These are phyloP conservation scores for Talaromyces trachyspermus DNA, from an alignment of 495 filamentous ascomycete genomes.

Conservation along the genomic window DNA sequence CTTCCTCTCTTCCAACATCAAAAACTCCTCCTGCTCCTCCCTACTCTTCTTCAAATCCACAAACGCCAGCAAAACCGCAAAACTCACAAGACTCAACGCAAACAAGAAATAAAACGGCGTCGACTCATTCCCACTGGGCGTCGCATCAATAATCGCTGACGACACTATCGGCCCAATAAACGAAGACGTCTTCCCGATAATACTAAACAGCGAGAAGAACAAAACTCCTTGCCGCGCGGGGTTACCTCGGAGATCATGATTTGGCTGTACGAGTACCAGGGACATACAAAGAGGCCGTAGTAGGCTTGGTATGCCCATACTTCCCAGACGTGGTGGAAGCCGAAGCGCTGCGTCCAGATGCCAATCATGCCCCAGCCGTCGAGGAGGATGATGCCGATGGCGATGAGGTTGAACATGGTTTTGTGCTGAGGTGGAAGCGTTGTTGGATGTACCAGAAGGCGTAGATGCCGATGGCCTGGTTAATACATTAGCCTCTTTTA, in stretches of 20 bases:
- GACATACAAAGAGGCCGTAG: constrained; percentile 46
- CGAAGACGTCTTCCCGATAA: constrained; percentile 55
- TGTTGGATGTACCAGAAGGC: constrained; percentile 45
- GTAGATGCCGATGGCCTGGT: constrained; percentile 50
- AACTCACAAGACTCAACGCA: constrained; percentile 48
- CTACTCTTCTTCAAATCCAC: constrained; percentile 54
- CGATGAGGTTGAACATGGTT: constrained; percentile 42
- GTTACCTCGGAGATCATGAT: constrained; percentile 48
- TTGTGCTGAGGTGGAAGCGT: constrained; percentile 40
- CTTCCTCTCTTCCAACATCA: constrained; percentile 28
- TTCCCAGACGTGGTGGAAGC: constrained; percentile 39
- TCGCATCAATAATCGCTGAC: constrained; percentile 59
- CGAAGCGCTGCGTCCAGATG: constrained; percentile 38
- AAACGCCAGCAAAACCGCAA: constrained; percentile 39
- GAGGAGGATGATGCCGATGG: constrained; percentile 42
- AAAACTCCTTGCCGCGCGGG: constrained; percentile 46
- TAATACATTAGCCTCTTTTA: not conserved
- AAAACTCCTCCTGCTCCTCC: constrained; percentile 46
- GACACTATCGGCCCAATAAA: constrained; percentile 61
- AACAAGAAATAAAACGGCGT: constrained; percentile 61
- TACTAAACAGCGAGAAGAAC: constrained; percentile 47
- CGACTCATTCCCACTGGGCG: constrained; percentile 41
- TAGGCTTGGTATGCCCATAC: constrained; percentile 11
- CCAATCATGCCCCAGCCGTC: constrained; percentile 47
- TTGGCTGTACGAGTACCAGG: constrained; percentile 58